Percentiles rank a stretch among this genome's conserved stretches.
phyloP scores from a whole-genome alignment of 139 green algal species.

The Ettlia oleoabundans region DNA sequence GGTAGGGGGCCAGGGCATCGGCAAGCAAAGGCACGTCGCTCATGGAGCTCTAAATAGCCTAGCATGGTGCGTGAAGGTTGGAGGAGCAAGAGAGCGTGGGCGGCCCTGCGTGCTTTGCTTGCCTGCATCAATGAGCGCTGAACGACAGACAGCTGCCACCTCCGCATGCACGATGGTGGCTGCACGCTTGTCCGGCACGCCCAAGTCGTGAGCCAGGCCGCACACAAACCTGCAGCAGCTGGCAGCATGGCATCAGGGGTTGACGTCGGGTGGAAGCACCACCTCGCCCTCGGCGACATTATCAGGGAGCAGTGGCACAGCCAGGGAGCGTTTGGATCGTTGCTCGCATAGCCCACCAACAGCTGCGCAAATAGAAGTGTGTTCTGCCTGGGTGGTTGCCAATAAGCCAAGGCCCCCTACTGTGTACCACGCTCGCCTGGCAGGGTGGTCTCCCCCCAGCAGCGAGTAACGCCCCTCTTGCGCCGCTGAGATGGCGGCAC shows the following conservation, averaged over 20 bases:
- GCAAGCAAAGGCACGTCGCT: not conserved
- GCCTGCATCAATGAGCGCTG: slow-evolving; percentile 39
- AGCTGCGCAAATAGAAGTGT: too few species aligned
- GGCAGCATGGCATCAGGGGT: too few species aligned
- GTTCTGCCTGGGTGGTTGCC: too few species aligned
- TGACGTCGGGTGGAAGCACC: too few species aligned
- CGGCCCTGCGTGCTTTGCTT: too few species aligned
- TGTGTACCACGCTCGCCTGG: slow-evolving; percentile 13
- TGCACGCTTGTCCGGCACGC: slow-evolving; percentile 39
- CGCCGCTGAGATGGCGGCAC: slow-evolving; percentile 27
- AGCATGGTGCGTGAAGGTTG: too few species aligned
- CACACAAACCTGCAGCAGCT: slow-evolving; percentile 39
- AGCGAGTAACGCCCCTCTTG: not conserved
- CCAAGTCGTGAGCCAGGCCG: slow-evolving; percentile 46
- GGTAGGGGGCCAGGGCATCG: too few species aligned
- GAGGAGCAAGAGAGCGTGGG: too few species aligned
- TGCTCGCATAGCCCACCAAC: not conserved
- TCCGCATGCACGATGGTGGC: slow-evolving; percentile 41
- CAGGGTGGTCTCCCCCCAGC: slow-evolving; percentile 24
- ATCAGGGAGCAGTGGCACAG: too few species aligned
- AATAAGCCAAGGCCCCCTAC: not conserved
- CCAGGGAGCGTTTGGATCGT: too few species aligned
- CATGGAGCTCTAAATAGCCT: too few species aligned
- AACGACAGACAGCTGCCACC: slow-evolving; percentile 39
- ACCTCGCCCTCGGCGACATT: too few species aligned